phyloP scores from a whole-genome alignment of 306 rosid species.

The Vigna nakashimae region DNA sequence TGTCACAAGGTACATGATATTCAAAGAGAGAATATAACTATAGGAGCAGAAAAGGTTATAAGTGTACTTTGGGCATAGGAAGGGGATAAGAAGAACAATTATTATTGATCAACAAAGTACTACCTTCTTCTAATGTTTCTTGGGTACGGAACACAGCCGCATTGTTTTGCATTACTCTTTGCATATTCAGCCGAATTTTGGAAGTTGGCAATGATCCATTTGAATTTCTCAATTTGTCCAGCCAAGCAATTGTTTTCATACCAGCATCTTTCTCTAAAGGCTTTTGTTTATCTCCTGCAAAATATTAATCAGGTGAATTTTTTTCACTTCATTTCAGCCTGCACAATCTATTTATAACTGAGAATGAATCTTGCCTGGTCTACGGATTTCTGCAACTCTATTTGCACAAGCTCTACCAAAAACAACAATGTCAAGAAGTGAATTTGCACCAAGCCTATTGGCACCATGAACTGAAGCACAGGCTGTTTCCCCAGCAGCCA shows the following conservation, averaged over 20 bases:
- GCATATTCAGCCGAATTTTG: slow-evolving; percentile 93
- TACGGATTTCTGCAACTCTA: slow-evolving; percentile 81
- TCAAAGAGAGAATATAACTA: slow-evolving; percentile 8
- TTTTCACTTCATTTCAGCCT: background rate
- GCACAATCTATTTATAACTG: background rate
- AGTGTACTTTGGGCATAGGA: background rate
- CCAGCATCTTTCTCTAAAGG: slow-evolving; percentile 94
- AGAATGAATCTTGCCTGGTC: slow-evolving; percentile 66
- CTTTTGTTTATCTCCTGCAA: slow-evolving; percentile 78
- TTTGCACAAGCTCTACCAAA: slow-evolving; percentile 95
- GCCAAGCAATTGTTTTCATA: slow-evolving; percentile 92
- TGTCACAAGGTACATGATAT: slow-evolving; percentile 40
- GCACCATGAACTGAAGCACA: slow-evolving; percentile 97
- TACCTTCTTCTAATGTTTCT: slow-evolving; percentile 95
- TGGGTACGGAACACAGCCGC: slow-evolving; percentile 99
- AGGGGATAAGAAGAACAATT: background rate
- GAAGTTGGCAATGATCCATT: slow-evolving; percentile 88
- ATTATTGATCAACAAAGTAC: background rate
- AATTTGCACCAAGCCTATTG: slow-evolving; percentile 94
- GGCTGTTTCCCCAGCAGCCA: slow-evolving; percentile 97
- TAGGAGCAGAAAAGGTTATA: background rate
- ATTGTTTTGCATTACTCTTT: slow-evolving; percentile 91
- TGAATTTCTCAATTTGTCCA: slow-evolving; percentile 89
- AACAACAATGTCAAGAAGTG: slow-evolving; percentile 92
- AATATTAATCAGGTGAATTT: slow-evolving; percentile 11